Conservation (phyloP, 2,329 filamentous ascomycete genomes). For the Exophiala calicioides region DNA sequence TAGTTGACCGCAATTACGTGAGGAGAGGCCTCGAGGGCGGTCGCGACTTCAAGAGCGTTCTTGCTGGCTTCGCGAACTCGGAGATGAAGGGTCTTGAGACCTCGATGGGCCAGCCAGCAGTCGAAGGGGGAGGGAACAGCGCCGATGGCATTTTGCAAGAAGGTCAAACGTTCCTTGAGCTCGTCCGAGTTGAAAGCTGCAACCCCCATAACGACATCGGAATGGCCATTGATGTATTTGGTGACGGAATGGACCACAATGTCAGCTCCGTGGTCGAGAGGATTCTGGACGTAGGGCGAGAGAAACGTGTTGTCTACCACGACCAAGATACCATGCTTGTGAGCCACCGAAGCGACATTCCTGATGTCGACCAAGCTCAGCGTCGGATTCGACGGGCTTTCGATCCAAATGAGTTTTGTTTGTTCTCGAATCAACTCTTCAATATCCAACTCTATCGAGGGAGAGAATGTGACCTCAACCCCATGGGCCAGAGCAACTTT, state of each 20-base stretch:
- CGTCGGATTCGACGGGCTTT: constrained; percentile 92
- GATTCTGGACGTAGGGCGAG: constrained; percentile 94
- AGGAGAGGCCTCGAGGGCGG: constrained; percentile 73
- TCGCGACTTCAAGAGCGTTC: constrained; percentile 78
- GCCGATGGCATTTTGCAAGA: constrained; percentile 96
- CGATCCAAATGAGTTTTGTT: constrained; percentile 97
- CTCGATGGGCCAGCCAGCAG: constrained; percentile 96
- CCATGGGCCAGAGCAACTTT: constrained; percentile 94
- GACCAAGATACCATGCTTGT: constrained; percentile 84
- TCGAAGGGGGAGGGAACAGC: constrained; percentile 94
- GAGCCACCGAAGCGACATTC: constrained; percentile 77
- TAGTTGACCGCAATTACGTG: constrained; percentile 92
- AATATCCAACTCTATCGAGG: constrained; percentile 86
- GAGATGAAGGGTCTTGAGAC: constrained; percentile 93
- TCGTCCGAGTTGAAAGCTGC: constrained; percentile 89
- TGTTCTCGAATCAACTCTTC: constrained; percentile 75
- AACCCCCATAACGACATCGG: constrained; percentile 95
- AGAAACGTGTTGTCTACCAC: constrained; percentile 99
- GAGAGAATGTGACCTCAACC: constrained; percentile 91
- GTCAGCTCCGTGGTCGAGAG: constrained; percentile 90
- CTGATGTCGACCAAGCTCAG: constrained; percentile 90
- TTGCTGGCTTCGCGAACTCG: constrained; percentile 79
- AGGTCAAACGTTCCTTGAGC: constrained; percentile 74
- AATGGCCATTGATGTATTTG: constrained; percentile 98
- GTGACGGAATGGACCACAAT: constrained; percentile 97